These are phyloP conservation scores for Candida adriatica DNA, from an alignment of 805 yeast genomes.

Conservation along the genomic window DNA sequence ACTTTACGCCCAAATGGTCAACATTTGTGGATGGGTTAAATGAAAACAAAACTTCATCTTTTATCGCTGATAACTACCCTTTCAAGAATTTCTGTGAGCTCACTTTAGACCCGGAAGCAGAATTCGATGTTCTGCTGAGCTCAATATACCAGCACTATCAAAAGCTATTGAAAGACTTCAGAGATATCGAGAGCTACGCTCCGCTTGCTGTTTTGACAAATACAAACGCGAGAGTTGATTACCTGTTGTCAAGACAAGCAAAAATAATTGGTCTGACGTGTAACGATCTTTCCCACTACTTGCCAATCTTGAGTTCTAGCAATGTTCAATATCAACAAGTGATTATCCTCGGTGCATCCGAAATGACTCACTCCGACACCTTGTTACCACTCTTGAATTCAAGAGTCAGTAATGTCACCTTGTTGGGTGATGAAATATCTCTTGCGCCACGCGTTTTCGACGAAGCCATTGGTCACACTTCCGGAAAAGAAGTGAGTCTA, in stretches of 20 bases:
- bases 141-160: conserved; percentile 11
- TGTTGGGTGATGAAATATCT: conserved; percentile 30
- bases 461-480: conserved; percentile 7
- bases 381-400: conserved; percentile 20
- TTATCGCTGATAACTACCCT: conserved; percentile 9
- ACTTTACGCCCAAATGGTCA: conserved; percentile 17
- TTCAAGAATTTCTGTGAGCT: conserved; percentile 5
- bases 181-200: not conserved
- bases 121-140: conserved; percentile 10
- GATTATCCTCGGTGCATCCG: conserved; percentile 29
- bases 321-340: conserved; percentile 23
- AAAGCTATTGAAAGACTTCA: not conserved
- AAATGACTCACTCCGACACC: conserved; percentile 27
- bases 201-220: not conserved
- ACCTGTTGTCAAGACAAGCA: conserved; percentile 22
- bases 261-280: conserved; percentile 26
- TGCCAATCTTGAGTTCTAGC: not conserved
- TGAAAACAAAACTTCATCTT: not conserved
- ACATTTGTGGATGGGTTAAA: conserved; percentile 1
- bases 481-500: conserved; percentile 17
- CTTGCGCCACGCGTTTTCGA: conserved; percentile 19
- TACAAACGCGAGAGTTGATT: conserved; percentile 6
- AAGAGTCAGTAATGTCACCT: conserved; percentile 21
- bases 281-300: conserved; percentile 13
- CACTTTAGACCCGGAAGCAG: too few relatives aligned